phyloP scores from a whole-genome alignment of 202 grass and related monocot species.

The Bolboschoenoplectus hybrid region DNA sequence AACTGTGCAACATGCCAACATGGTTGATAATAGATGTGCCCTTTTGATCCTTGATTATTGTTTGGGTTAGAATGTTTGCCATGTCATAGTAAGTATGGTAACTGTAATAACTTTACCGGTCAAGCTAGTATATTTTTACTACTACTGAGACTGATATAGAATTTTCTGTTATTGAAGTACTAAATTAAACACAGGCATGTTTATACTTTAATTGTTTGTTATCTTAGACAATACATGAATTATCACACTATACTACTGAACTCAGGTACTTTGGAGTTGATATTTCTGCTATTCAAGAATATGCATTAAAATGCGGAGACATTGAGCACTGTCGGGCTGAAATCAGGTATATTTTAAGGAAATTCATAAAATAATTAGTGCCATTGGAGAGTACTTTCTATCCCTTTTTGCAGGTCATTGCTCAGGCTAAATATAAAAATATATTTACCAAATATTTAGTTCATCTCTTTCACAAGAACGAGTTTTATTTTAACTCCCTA shows the following conservation, averaged over 20 bases:
- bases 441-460: background rate
- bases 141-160: background rate
- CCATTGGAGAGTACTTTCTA: background rate
- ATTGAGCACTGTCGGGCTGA: slow-evolving; percentile 87
- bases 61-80: slow-evolving; percentile 5
- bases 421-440: no score
- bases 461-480: background rate
- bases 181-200: slow-evolving; percentile 18
- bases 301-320: slow-evolving; percentile 70
- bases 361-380: background rate
- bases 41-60: background rate
- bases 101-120: background rate
- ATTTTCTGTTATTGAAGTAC: slow-evolving; percentile 4
- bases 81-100: background rate
- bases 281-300: slow-evolving; percentile 75
- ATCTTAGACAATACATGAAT: slow-evolving; percentile 10
- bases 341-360: slow-evolving; percentile 63
- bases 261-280: slow-evolving; percentile 92
- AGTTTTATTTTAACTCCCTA: background rate
- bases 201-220: slow-evolving; percentile 17
- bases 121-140: background rate
- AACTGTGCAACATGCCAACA: background rate
- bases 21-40: background rate
- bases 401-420: no score
- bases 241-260: slow-evolving; percentile 15